Evolutionary conservation across 1,139 yeast genomes (phyloP).

Genomic region (Blastobotrys buckinghamii): DNA sequence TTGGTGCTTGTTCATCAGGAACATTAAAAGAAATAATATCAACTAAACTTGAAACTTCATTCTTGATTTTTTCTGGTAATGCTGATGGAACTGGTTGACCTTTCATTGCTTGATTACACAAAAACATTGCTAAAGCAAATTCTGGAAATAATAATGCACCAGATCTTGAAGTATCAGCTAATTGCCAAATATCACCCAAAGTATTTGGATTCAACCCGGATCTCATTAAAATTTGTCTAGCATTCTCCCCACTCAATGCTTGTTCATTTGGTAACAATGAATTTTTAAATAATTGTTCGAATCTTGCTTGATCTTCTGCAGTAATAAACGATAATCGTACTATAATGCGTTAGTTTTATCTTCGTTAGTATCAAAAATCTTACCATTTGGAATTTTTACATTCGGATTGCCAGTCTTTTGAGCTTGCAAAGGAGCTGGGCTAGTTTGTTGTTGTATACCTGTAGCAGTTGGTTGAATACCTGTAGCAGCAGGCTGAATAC

Average conservation of each 20-base stretch:
- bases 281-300: slow-evolving; percentile 72
- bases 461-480: slow-evolving; percentile 1
- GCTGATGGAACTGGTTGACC: slow-evolving; percentile 72
- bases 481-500: slow-evolving; percentile 12
- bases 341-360: not conserved
- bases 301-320: slow-evolving; percentile 77
- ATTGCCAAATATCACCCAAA: slow-evolving; percentile 84
- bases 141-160: slow-evolving; percentile 89
- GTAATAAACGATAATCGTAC: slow-evolving; percentile 80
- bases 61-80: slow-evolving; percentile 65
- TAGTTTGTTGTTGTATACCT: not conserved
- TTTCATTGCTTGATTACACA: slow-evolving; percentile 70
- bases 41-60: slow-evolving; percentile 82
- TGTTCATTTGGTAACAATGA: slow-evolving; percentile 74
- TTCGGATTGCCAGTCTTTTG: slow-evolving; percentile 7
- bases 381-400: slow-evolving; percentile 30
- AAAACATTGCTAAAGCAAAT: slow-evolving; percentile 86
- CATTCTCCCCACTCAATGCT: slow-evolving; percentile 70
- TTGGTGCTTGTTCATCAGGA: slow-evolving; percentile 41
- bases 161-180: slow-evolving; percentile 80
- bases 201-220: slow-evolving; percentile 73
- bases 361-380: slow-evolving; percentile 15
- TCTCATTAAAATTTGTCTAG: slow-evolving; percentile 71
- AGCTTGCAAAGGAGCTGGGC: slow-evolving; percentile 1
- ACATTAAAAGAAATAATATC: slow-evolving; percentile 80